Conservation (phyloP, 2,329 filamentous ascomycete species). For the Drechslerella dactyloides region DNA sequence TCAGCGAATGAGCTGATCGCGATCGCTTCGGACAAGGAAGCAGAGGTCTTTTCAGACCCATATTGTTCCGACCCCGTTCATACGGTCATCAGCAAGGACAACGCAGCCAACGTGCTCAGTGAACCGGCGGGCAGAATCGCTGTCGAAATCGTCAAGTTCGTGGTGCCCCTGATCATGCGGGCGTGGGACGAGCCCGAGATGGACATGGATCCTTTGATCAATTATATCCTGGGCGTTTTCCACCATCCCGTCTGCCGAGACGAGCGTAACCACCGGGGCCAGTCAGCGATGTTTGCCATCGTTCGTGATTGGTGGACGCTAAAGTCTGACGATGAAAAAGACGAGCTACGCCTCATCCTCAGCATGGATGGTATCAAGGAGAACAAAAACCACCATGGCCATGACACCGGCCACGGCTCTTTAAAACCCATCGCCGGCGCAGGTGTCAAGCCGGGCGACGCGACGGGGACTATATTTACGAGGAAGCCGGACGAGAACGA, state of each 20-base stretch:
- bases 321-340: constrained; percentile 58
- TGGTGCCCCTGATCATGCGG: constrained; percentile 76
- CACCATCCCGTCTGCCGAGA: constrained; percentile 88
- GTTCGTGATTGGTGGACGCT: constrained; percentile 81
- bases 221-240: constrained; percentile 81
- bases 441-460: constrained; percentile 43
- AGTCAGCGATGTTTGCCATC: constrained; percentile 85
- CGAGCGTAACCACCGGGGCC: constrained; percentile 72
- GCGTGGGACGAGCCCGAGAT: constrained; percentile 90
- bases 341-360: constrained; percentile 49
- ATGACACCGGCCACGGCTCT: constrained; percentile 51
- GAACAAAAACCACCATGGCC: constrained; percentile 50
- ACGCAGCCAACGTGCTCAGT: constrained; percentile 90
- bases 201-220: constrained; percentile 79
- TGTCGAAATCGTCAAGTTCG: constrained; percentile 79
- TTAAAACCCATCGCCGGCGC: constrained; percentile 40
- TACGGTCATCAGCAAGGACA: constrained; percentile 94
- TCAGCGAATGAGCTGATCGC: constrained; percentile 45
- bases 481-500: constrained; percentile 24
- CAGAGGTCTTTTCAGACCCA: constrained; percentile 68
- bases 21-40: constrained; percentile 24
- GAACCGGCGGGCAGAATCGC: constrained; percentile 84
- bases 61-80: constrained; percentile 81
- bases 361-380: constrained; percentile 52
- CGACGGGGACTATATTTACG: constrained; percentile 35